Conservation (phyloP, 73 alveolate genomes). For the Tetrahymena malaccensis region DNA sequence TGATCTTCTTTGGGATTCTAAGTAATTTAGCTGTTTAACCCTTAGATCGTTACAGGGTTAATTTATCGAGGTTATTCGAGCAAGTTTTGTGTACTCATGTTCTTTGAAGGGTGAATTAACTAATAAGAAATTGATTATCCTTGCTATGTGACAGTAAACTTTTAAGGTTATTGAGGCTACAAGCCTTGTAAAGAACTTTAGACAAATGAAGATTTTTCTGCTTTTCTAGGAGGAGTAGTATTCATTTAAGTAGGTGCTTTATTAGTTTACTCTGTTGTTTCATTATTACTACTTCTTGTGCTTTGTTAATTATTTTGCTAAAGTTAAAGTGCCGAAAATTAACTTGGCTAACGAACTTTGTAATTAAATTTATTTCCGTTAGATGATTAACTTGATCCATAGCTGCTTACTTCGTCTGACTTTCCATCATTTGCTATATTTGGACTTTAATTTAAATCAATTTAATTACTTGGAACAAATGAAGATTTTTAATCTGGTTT, state of each 20-base stretch:
- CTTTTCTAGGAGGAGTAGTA: background rate
- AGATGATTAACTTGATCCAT: background rate
- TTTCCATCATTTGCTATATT: background rate
- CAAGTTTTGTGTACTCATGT: background rate
- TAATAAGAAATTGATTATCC: background rate
- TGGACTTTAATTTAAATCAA: background rate
- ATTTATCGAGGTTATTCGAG: background rate
- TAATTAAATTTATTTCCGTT: background rate
- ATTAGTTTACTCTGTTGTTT: background rate
- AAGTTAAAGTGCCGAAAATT: background rate
- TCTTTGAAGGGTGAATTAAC: background rate
- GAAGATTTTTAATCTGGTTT: background rate
- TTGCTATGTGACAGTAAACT: background rate
- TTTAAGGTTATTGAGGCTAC: background rate
- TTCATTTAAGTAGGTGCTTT: background rate
- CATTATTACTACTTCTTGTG: background rate
- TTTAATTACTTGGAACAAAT: background rate
- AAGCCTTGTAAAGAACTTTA: background rate
- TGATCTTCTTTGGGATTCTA: background rate
- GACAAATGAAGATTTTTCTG: background rate
- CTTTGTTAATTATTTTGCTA: background rate
- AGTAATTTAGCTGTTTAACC: background rate
- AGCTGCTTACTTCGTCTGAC: background rate
- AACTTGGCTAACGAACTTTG: background rate
- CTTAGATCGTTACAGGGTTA: background rate